Evolutionary conservation across 164 flowering plant genomes (phyloP).

Genomic region (Nelumbo lutea): DNA sequence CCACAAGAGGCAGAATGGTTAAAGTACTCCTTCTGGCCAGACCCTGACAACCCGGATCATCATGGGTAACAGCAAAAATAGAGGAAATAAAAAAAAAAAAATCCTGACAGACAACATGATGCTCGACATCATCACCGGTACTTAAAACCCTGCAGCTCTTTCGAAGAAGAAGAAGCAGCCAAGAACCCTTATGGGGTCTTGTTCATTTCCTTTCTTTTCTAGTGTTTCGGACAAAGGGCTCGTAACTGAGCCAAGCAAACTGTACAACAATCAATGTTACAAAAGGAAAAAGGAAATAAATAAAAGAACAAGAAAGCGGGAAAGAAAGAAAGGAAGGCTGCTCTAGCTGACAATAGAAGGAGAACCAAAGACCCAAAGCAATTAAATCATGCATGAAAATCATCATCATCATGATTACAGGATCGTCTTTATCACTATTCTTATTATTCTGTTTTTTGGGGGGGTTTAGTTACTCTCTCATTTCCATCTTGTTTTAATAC

Average conservation of each 20-base stretch:
- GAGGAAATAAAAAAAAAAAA: conserved; percentile 10
- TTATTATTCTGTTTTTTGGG: conserved; percentile 17
- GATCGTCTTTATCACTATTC: conserved; percentile 32
- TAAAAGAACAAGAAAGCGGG: conserved; percentile 4
- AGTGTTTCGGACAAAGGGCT: conserved; percentile 4
- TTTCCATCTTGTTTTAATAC: conserved; percentile 9
- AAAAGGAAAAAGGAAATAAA: conserved; percentile 17
- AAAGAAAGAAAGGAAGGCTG: conserved; percentile 36
- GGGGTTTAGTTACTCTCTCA: conserved; percentile 1
- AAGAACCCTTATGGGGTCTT: conserved; percentile 13
- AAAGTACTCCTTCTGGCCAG: conserved; percentile 92
- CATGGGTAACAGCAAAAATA: conserved; percentile 55
- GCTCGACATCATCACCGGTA: conserved; percentile 29
- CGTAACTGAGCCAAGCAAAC: conserved; percentile 28
- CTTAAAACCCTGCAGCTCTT: conserved; percentile 24
- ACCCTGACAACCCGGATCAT: conserved; percentile 89
- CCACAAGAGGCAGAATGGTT: conserved; percentile 54
- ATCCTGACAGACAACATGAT: conserved; percentile 29
- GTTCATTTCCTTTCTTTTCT: conserved; percentile 12
- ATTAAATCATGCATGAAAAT: conserved; percentile 53
- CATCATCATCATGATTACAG: conserved; percentile 57
- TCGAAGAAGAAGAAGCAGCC: conserved; percentile 17
- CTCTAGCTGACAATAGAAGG: conserved; percentile 42
- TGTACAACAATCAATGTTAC: conserved; percentile 36
- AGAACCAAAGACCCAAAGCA: conserved; percentile 38